Percentiles rank a stretch among this genome's conserved stretches.
Evolutionary conservation across 208 protist genomes (phyloP).

Genomic region (Trypanosoma avium): DNA sequence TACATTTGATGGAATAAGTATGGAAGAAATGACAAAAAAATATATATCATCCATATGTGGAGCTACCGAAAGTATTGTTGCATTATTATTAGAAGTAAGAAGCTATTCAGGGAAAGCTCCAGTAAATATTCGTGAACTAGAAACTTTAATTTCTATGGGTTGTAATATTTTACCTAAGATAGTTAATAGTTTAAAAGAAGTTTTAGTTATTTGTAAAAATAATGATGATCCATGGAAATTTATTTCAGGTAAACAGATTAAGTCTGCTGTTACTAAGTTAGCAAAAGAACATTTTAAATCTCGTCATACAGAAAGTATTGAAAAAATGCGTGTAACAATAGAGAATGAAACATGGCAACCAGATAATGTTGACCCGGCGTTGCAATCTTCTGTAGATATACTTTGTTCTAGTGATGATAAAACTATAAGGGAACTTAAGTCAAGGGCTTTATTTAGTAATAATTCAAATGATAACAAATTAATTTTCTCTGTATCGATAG

Average conservation of each 20-base stretch:
- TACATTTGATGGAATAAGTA: neutral
- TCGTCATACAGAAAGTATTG: slow-evolving; percentile 51
- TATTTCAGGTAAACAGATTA: slow-evolving; percentile 34
- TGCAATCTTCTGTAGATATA: slow-evolving; percentile 63
- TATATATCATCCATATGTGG: slow-evolving; percentile 20
- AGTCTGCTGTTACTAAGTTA: slow-evolving; percentile 46
- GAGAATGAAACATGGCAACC: slow-evolving; percentile 72
- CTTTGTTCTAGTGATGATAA: slow-evolving; percentile 53
- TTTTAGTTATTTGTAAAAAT: slow-evolving; percentile 12
- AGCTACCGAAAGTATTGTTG: slow-evolving; percentile 18
- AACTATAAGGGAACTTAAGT: slow-evolving; percentile 20
- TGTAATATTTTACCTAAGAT: slow-evolving; percentile 20
- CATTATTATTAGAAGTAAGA: slow-evolving; percentile 30
- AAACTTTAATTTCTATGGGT: slow-evolving; percentile 15
- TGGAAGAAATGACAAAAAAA: slow-evolving; percentile 13
- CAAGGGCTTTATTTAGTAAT: slow-evolving; percentile 23
- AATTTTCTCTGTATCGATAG: neutral
- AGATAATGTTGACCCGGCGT: slow-evolving; percentile 48
- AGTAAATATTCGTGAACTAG: slow-evolving; percentile 27
- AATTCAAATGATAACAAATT: neutral
- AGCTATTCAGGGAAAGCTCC: slow-evolving; percentile 17
- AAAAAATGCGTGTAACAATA: slow-evolving; percentile 64
- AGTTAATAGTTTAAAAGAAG: slow-evolving; percentile 10
- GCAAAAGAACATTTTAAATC: slow-evolving; percentile 55
- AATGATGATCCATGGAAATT: slow-evolving; percentile 18